These are phyloP conservation scores for Ophiostoma piceae DNA, from an alignment of 2,329 filamentous ascomycete species.

Conservation along the genomic window DNA sequence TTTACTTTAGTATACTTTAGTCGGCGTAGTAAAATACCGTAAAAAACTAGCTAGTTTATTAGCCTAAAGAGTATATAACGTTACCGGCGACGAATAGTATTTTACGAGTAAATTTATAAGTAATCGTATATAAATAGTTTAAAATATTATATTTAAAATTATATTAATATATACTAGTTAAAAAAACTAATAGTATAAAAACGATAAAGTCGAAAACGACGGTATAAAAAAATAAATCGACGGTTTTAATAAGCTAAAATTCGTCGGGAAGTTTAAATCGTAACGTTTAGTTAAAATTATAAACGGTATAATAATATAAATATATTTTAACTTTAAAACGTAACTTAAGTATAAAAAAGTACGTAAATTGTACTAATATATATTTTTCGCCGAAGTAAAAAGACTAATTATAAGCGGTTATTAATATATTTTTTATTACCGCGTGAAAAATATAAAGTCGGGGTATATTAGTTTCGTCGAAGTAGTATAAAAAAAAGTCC, in stretches of 20 bases:
- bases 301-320: neutral
- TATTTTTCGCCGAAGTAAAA: no score
- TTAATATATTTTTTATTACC: no score
- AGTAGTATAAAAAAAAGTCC: neutral
- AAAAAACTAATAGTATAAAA: neutral
- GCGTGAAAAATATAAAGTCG: no score
- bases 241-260: neutral
- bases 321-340: neutral
- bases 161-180: neutral
- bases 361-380: neutral
- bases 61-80: no score
- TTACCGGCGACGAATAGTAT: no score
- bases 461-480: no score
- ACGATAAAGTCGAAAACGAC: neutral
- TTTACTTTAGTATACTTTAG: no score
- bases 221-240: neutral
- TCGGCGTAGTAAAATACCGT: no score
- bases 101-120: neutral
- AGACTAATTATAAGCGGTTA: no score
- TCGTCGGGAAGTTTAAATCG: neutral
- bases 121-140: neutral
- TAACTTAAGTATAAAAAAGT: neutral
- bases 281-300: neutral
- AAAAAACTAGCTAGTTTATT: no score
- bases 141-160: no score